Conservation (phyloP, 2,329 filamentous ascomycete species). For the Stemphylium vesicarium region DNA sequence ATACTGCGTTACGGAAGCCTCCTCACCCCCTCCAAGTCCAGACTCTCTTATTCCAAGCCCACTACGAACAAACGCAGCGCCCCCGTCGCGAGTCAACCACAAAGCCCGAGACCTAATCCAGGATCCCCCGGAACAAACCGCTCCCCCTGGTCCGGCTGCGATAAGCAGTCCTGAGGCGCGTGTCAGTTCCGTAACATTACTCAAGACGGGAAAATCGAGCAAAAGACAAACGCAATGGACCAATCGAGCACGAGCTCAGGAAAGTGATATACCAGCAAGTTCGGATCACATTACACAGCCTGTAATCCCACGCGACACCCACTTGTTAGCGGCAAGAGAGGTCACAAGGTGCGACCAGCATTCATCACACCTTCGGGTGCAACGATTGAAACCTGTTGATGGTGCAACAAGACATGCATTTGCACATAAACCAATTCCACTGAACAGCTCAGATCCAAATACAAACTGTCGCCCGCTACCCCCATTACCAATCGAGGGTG, state of each 20-base stretch:
- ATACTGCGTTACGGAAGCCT: slow-evolving; percentile 28
- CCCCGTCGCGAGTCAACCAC: neutral
- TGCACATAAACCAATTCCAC: neutral
- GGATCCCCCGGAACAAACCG: neutral
- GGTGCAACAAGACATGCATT: neutral
- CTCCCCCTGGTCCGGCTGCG: neutral
- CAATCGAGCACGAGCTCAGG: neutral
- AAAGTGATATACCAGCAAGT: slow-evolving; percentile 6
- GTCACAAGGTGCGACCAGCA: slow-evolving; percentile 17
- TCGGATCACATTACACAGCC: slow-evolving; percentile 22
- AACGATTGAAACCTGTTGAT: slow-evolving; percentile 9
- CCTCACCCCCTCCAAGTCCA: slow-evolving; percentile 25
- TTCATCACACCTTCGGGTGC: slow-evolving; percentile 24
- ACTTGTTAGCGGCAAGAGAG: slow-evolving; percentile 8
- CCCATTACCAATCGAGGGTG: slow-evolving; percentile 15
- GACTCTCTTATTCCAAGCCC: slow-evolving; percentile 16
- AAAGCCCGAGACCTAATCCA: neutral
- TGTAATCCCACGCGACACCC: slow-evolving; percentile 20
- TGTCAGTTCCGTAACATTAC: neutral
- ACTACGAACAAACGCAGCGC: neutral
- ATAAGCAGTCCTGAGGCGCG: neutral
- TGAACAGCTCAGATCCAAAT: neutral
- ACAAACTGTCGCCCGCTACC: slow-evolving; percentile 19
- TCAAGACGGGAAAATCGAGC: slow-evolving; percentile 1
- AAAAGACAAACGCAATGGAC: slow-evolving; percentile 1